Conservation (phyloP, 2,329 filamentous ascomycete species). For the Zasmidium cellare region DNA sequence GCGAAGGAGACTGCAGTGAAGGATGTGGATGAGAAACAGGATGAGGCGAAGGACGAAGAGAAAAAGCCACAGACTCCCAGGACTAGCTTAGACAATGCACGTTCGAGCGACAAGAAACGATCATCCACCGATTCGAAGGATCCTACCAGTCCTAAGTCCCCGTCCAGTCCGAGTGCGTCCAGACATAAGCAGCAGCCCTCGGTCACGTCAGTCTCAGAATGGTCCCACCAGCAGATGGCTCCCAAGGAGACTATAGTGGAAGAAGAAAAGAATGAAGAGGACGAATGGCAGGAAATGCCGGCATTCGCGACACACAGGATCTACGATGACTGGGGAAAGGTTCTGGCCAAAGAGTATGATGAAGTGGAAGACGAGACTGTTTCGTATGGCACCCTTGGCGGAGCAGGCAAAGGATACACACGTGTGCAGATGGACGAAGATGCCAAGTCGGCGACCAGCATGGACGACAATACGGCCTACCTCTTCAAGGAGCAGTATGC, state of each 20-base stretch:
- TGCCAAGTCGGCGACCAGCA: constrained; percentile 86
- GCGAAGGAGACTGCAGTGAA: constrained; percentile 1
- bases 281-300: constrained; percentile 90
- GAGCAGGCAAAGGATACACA: constrained; percentile 93
- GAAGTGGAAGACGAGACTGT: constrained; percentile 68
- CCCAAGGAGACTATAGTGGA: constrained; percentile 43
- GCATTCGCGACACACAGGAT: constrained; percentile 89
- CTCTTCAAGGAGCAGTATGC: constrained; percentile 75
- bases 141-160: constrained; percentile 3
- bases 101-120: constrained; percentile 1
- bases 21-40: not conserved
- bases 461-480: constrained; percentile 97
- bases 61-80: constrained; percentile 7
- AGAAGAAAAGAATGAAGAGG: constrained; percentile 61
- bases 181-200: constrained; percentile 23
- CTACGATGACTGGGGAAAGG: constrained; percentile 88
- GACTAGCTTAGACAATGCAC: constrained; percentile 7
- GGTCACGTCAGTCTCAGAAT: constrained; percentile 65
- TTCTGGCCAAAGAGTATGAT: constrained; percentile 78
- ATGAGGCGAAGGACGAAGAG: constrained; percentile 2
- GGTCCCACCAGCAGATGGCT: constrained; percentile 81
- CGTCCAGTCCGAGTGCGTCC: constrained; percentile 11
- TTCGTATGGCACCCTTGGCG: constrained; percentile 76
- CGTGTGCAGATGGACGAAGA: constrained; percentile 94
- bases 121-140: constrained; percentile 5